Conservation (phyloP, 352 stramenopile genomes). For the Plasmopara halstedii region DNA sequence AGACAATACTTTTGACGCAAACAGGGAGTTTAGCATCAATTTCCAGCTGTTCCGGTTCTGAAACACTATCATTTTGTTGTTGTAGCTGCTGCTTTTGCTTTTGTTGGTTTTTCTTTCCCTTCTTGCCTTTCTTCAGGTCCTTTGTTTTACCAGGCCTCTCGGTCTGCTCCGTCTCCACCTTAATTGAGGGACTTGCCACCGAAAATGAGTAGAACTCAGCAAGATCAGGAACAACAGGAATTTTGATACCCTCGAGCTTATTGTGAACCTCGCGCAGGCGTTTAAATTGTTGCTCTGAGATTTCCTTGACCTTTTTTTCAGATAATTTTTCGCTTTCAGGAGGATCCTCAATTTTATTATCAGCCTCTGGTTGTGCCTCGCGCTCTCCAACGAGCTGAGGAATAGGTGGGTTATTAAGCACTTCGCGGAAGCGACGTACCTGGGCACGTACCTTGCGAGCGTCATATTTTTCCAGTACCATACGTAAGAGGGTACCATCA, state of each 20-base stretch:
- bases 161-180: slow-evolving; percentile 14
- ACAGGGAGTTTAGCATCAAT: slow-evolving; percentile 56
- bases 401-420: slow-evolving; percentile 78
- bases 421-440: slow-evolving; percentile 77
- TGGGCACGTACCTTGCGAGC: slow-evolving; percentile 75
- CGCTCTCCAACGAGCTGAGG: slow-evolving; percentile 30
- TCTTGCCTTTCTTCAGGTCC: slow-evolving; percentile 32
- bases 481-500: slow-evolving; percentile 60
- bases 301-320: slow-evolving; percentile 62
- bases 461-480: slow-evolving; percentile 85
- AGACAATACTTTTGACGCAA: slow-evolving; percentile 87
- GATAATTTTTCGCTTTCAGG: slow-evolving; percentile 15
- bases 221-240: slow-evolving; percentile 56
- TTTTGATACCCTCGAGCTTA: slow-evolving; percentile 66
- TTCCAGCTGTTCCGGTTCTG: slow-evolving; percentile 25
- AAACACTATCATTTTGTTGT: slow-evolving; percentile 21
- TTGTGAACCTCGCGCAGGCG: slow-evolving; percentile 74
- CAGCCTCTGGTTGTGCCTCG: slow-evolving; percentile 18
- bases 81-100: slow-evolving; percentile 23
- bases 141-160: slow-evolving; percentile 25
- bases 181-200: not conserved
- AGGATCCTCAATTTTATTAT: slow-evolving; percentile 11
- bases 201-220: slow-evolving; percentile 65
- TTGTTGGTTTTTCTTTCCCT: slow-evolving; percentile 31
- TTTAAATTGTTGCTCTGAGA: slow-evolving; percentile 75